A percentile compares a stretch with the other conserved stretches of the same genome.
Conservation (phyloP, 2,329 filamentous ascomycete genomes). For the Colletotrichum nymphaeae region DNA sequence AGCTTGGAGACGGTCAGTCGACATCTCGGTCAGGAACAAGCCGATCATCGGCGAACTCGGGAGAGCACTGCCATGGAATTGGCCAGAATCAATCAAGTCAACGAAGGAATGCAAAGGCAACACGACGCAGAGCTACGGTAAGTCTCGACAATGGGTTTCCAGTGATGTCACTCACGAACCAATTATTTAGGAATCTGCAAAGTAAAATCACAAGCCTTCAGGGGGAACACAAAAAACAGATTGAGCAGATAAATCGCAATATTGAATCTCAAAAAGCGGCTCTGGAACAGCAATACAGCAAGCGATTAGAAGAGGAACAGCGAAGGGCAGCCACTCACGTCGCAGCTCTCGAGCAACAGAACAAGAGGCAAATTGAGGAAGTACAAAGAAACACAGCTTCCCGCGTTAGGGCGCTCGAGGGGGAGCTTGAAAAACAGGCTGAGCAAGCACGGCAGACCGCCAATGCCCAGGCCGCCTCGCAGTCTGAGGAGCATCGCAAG, state of each 20-base stretch:
- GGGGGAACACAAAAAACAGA: slow-evolving; percentile 33
- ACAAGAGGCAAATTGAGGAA: slow-evolving; percentile 24
- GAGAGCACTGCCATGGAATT: slow-evolving; percentile 67
- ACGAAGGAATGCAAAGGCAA: slow-evolving; percentile 76
- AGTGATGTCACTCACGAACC: neutral
- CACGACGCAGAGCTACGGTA: slow-evolving; percentile 75
- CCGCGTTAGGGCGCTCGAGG: slow-evolving; percentile 26
- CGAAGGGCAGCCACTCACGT: slow-evolving; percentile 6
- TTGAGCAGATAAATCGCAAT: slow-evolving; percentile 55
- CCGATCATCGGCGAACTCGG: slow-evolving; percentile 76
- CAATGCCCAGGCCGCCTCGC: slow-evolving; percentile 38
- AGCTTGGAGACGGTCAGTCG: slow-evolving; percentile 59
- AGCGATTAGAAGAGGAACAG: slow-evolving; percentile 40
- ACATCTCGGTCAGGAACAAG: slow-evolving; percentile 77
- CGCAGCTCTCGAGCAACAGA: slow-evolving; percentile 28
- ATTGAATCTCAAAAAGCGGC: slow-evolving; percentile 58
- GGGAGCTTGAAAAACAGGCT: slow-evolving; percentile 38
- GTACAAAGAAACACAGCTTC: neutral
- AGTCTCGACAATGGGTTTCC: slow-evolving; percentile 37
- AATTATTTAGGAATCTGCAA: slow-evolving; percentile 26
- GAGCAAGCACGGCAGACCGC: slow-evolving; percentile 51
- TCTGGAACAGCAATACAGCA: slow-evolving; percentile 45
- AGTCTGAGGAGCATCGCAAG: slow-evolving; percentile 48
- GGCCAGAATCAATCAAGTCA: slow-evolving; percentile 70
- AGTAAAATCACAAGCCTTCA: slow-evolving; percentile 34